Percentiles rank a stretch among this genome's conserved stretches.
These are phyloP conservation scores for Pythium rishiriense DNA, from an alignment of 352 stramenopile genomes.

Conservation along the genomic window DNA sequence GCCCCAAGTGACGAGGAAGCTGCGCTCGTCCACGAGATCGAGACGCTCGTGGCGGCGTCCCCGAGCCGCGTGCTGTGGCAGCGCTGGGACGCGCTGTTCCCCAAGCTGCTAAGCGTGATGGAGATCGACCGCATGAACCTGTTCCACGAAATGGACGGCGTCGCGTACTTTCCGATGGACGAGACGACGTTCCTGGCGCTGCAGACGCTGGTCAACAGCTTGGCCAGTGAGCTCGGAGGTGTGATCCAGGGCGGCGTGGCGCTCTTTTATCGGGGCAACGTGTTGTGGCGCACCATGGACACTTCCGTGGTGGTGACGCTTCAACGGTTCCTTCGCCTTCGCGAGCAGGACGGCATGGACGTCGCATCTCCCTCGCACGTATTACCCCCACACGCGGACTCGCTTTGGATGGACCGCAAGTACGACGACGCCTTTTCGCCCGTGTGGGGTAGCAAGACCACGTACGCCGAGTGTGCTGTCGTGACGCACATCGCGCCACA, in stretches of 20 bases:
- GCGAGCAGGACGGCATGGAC: slow-evolving; percentile 60
- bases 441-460: slow-evolving; percentile 63
- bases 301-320: slow-evolving; percentile 35
- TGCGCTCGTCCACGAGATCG: slow-evolving; percentile 30
- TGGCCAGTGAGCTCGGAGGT: slow-evolving; percentile 27
- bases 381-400: neutral
- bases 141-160: slow-evolving; percentile 45
- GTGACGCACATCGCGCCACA: slow-evolving; percentile 26
- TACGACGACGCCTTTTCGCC: slow-evolving; percentile 66
- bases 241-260: slow-evolving; percentile 24
- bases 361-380: neutral
- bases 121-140: slow-evolving; percentile 35
- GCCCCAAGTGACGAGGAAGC: slow-evolving; percentile 1
- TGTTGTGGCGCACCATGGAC: slow-evolving; percentile 53
- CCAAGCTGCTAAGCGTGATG: slow-evolving; percentile 39
- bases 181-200: slow-evolving; percentile 46
- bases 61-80: slow-evolving; percentile 32
- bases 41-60: slow-evolving; percentile 33
- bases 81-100: slow-evolving; percentile 43
- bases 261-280: slow-evolving; percentile 56
- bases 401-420: slow-evolving; percentile 49
- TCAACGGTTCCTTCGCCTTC: slow-evolving; percentile 48
- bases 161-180: slow-evolving; percentile 54
- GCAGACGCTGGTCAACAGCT: slow-evolving; percentile 53
- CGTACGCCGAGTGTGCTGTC: slow-evolving; percentile 57